Conservation (phyloP, 805 yeast genomes). For the Vanderwaltozyma polyspora region DNA sequence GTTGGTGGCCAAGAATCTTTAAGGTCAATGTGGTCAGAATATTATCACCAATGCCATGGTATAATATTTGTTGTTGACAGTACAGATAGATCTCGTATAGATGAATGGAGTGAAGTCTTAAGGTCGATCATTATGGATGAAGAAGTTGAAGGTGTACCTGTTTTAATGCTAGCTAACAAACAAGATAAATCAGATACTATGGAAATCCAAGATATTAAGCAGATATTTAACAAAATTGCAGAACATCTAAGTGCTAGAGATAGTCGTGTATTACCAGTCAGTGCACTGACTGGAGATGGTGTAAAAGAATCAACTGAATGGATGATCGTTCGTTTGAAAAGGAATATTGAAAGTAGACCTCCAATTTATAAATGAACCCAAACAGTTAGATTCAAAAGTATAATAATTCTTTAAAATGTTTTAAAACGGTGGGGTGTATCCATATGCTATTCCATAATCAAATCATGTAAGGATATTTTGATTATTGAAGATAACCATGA, state of each 20-base stretch:
- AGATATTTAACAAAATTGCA: slow-evolving; percentile 73
- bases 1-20: slow-evolving; percentile 90
- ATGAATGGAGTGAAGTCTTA: slow-evolving; percentile 68
- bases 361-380: slow-evolving; percentile 23
- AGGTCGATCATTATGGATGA: slow-evolving; percentile 45
- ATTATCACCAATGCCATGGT: slow-evolving; percentile 79
- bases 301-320: slow-evolving; percentile 81
- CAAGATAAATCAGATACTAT: slow-evolving; percentile 67
- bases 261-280: slow-evolving; percentile 77
- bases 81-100: slow-evolving; percentile 69
- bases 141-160: slow-evolving; percentile 66
- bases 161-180: slow-evolving; percentile 89
- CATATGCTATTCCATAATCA: too few relatives aligned
- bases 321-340: slow-evolving; percentile 59
- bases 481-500: too few relatives aligned
- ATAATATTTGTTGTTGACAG: slow-evolving; percentile 89
- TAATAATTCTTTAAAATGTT: background rate
- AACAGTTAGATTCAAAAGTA: background rate
- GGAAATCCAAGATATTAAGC: slow-evolving; percentile 70
- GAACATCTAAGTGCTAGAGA: slow-evolving; percentile 84
- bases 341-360: slow-evolving; percentile 31
- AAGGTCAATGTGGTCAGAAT: slow-evolving; percentile 77
- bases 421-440: too few relatives aligned
- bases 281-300: slow-evolving; percentile 73
- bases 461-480: too few relatives aligned